phyloP scores from a whole-genome alignment of 2,329 filamentous ascomycete genomes.

The Cercospora brassicicola region DNA sequence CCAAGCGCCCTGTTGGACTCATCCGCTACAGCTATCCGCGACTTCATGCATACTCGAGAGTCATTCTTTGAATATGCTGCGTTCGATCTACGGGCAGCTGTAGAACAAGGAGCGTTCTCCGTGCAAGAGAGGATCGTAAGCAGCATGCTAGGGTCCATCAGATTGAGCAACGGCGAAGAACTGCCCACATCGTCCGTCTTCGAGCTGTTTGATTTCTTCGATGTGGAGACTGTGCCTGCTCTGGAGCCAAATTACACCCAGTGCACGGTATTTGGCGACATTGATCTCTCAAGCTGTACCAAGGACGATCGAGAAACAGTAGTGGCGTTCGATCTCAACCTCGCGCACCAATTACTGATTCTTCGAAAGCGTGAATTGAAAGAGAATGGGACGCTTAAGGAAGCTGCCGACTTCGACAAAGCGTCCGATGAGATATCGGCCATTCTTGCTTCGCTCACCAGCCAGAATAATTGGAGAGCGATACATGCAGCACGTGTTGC shows the following conservation, averaged over 20 bases:
- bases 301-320: constrained; percentile 60
- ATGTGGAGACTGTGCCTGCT: constrained; percentile 56
- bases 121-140: constrained; percentile 59
- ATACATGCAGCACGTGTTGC: constrained; percentile 59
- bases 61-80: constrained; percentile 81
- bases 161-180: constrained; percentile 64
- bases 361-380: constrained; percentile 66
- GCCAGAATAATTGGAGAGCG: constrained; percentile 63
- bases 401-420: constrained; percentile 37
- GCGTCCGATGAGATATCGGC: constrained; percentile 61
- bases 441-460: constrained; percentile 63
- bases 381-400: constrained; percentile 42
- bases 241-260: constrained; percentile 46
- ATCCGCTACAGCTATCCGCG: constrained; percentile 67
- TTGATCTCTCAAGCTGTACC: constrained; percentile 67
- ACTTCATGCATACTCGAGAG: constrained; percentile 76
- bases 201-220: constrained; percentile 89
- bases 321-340: constrained; percentile 65
- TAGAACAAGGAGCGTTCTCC: constrained; percentile 32
- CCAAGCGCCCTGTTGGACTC: constrained; percentile 68
- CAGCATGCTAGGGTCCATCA: constrained; percentile 74
- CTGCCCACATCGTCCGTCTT: constrained; percentile 75
- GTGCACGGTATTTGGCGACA: constrained; percentile 61
- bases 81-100: constrained; percentile 75
- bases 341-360: constrained; percentile 71